phyloP scores from a whole-genome alignment of 2,329 filamentous ascomycete genomes.

The Teratosphaeriaceae sp. region DNA sequence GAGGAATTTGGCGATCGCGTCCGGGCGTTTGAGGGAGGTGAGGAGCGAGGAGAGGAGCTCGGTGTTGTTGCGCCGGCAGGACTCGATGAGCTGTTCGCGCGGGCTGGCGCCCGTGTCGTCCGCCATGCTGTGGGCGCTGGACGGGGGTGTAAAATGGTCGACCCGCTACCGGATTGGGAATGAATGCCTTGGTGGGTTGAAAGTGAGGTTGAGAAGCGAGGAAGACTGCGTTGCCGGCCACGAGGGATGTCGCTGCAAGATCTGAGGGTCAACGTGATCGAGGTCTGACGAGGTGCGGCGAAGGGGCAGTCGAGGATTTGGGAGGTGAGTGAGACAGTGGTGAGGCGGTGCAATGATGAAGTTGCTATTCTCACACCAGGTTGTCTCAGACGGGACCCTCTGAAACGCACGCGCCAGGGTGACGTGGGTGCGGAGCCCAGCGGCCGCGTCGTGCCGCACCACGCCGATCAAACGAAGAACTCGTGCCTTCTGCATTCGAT shows the following conservation, averaged over 20 bases:
- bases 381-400: too few relatives aligned
- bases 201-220: not conserved
- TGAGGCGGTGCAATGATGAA: not conserved
- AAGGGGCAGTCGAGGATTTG: too few relatives aligned
- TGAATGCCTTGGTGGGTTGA: too few relatives aligned
- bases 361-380: too few relatives aligned
- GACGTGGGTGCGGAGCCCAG: not conserved
- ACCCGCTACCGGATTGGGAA: too few relatives aligned
- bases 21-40: constrained; percentile 42
- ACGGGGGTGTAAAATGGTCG: too few relatives aligned
- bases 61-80: constrained; percentile 87
- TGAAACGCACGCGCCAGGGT: too few relatives aligned
- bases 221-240: not conserved
- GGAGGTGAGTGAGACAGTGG: not conserved
- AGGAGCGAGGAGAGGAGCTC: constrained; percentile 75
- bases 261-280: too few relatives aligned
- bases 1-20: constrained; percentile 67
- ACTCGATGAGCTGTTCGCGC: constrained; percentile 81
- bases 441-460: not conserved
- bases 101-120: constrained; percentile 74
- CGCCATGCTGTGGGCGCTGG: constrained; percentile 19
- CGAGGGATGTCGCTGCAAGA: too few relatives aligned
- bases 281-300: too few relatives aligned
- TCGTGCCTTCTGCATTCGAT: constrained; percentile 1
- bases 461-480: not conserved